phyloP scores from a whole-genome alignment of 2,329 filamentous ascomycete species.

The Pyricularia pennisetigena region DNA sequence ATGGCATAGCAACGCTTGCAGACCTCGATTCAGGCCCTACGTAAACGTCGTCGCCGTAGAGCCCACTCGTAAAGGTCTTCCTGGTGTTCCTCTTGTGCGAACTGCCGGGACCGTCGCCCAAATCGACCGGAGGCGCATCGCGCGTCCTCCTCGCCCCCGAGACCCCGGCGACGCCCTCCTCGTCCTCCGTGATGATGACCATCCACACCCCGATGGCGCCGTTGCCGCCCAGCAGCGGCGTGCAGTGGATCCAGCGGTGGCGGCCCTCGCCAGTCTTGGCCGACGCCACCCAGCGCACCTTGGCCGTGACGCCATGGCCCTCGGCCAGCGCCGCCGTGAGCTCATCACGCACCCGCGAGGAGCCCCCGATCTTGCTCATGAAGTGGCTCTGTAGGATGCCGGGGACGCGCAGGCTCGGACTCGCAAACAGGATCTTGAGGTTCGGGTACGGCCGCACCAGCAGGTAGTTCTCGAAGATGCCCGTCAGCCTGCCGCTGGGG shows the following conservation, averaged over 20 bases:
- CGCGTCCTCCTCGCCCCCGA: not conserved
- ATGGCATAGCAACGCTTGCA: not conserved
- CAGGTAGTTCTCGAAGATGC: constrained; percentile 48
- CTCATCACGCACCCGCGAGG: constrained; percentile 33
- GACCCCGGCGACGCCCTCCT: constrained; percentile 19
- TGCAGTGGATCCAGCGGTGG: constrained; percentile 68
- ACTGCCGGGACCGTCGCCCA: not conserved
- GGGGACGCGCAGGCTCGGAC: constrained; percentile 54
- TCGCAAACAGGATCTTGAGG: constrained; percentile 59
- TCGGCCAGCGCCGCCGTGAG: constrained; percentile 51
- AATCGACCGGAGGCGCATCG: constrained; percentile 3
- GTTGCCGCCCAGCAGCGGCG: constrained; percentile 57
- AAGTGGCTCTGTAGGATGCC: constrained; percentile 56
- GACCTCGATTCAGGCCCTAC: not conserved
- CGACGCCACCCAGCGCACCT: constrained; percentile 56
- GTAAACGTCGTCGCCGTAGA: not conserved
- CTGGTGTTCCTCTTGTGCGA: not conserved
- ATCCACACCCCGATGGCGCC: constrained; percentile 69
- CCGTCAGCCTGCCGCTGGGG: constrained; percentile 20
- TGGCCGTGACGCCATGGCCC: constrained; percentile 63
- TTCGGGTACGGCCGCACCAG: constrained; percentile 56
- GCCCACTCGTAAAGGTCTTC: not conserved
- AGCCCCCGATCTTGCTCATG: constrained; percentile 42
- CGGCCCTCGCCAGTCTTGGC: constrained; percentile 44
- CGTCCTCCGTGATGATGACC: constrained; percentile 62